Percentiles rank a stretch among this genome's conserved stretches.
Conservation (phyloP, 179 eudicot species). For the Amaranthus tricolor region DNA sequence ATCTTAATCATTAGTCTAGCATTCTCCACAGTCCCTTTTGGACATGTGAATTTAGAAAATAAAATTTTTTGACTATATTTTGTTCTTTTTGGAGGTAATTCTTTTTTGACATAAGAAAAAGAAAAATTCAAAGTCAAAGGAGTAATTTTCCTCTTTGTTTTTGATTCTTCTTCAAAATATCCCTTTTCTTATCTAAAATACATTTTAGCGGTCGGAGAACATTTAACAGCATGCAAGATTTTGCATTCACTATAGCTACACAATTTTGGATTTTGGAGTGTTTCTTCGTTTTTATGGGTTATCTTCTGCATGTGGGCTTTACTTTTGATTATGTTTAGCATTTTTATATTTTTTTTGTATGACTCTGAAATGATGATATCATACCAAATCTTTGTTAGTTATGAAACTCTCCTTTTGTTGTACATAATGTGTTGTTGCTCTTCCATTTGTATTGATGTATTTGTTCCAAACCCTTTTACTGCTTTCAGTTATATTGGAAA, state of each 20-base stretch:
- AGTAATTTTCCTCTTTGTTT: not conserved
- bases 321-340: not conserved
- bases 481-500: conserved; percentile 75
- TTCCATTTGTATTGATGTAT: not conserved
- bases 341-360: not conserved
- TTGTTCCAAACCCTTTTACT: conserved; percentile 2
- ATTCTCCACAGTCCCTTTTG: too few relatives aligned
- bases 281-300: not conserved
- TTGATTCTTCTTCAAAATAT: not conserved
- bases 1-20: too few relatives aligned
- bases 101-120: too few relatives aligned
- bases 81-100: too few relatives aligned
- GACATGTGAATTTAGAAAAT: too few relatives aligned
- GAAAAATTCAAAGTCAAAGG: too few relatives aligned
- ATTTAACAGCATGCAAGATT: not conserved
- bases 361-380: not conserved
- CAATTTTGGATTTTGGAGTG: not conserved
- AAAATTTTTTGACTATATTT: too few relatives aligned
- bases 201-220: not conserved
- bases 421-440: not conserved
- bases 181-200: not conserved
- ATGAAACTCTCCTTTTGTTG: not conserved
- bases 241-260: not conserved
- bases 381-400: not conserved
- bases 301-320: not conserved